Conservation (phyloP, 768 basidiomycete species). For the Boletus vinaceobasis region DNA sequence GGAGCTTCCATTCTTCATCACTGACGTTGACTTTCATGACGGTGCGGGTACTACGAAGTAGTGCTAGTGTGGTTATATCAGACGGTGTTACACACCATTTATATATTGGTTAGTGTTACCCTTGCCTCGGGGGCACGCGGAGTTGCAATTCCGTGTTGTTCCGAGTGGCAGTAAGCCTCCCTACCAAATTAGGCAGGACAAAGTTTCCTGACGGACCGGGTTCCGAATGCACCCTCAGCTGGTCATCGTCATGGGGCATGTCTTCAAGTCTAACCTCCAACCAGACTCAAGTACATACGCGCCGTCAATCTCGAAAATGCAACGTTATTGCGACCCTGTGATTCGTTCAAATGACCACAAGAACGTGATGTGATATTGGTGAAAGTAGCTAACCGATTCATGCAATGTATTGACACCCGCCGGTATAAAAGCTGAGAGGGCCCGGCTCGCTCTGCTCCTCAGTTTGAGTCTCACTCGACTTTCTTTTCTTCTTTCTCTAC, state of each 20-base stretch:
- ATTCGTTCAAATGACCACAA: neutral
- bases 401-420: neutral
- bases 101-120: neutral
- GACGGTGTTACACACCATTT: neutral
- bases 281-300: neutral
- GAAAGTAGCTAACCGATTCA: constrained; percentile 8
- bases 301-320: neutral
- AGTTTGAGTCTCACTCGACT: neutral
- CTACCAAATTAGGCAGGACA: neutral
- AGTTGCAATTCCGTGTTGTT: neutral
- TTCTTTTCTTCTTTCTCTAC: neutral
- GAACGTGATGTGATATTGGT: constrained; percentile 3
- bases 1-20: constrained; percentile 51
- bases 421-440: constrained; percentile 5
- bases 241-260: neutral
- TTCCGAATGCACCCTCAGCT: neutral
- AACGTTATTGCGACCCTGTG: neutral
- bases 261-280: neutral
- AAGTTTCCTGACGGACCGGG: neutral
- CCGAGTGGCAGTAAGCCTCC: no score
- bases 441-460: neutral
- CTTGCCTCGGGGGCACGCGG: neutral
- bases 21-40: constrained; percentile 31
- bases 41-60: neutral
- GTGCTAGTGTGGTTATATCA: no score